A percentile compares a stretch with the other conserved stretches of the same genome.
Evolutionary conservation across 2,329 filamentous ascomycete genomes (phyloP).

Genomic region (Cytospora chrysosperma): DNA sequence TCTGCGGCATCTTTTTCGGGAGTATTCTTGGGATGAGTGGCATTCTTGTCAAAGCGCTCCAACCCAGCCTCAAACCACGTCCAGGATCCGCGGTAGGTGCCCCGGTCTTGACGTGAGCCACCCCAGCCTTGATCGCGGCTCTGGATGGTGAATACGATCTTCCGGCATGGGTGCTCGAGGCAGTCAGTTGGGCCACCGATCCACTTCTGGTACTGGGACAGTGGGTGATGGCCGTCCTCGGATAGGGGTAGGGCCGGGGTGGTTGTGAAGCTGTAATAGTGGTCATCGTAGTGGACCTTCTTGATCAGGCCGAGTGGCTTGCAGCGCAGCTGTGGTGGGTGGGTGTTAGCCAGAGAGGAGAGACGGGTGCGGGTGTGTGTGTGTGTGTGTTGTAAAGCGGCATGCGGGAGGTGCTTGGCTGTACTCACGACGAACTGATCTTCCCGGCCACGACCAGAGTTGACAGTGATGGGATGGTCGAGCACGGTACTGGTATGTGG

Average conservation of each 20-base stretch:
- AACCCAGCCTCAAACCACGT: conserved; percentile 65
- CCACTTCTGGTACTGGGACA: conserved; percentile 37
- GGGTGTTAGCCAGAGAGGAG: conserved; percentile 5
- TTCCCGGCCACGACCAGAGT: conserved; percentile 27
- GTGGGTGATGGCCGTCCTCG: conserved; percentile 31
- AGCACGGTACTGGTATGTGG: conserved; percentile 44
- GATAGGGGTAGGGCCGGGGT: conserved; percentile 23
- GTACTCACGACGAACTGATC: conserved; percentile 43
- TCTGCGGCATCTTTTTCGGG: conserved; percentile 1
- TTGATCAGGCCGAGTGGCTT: conserved; percentile 40
- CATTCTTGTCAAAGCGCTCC: conserved; percentile 49
- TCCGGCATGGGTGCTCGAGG: conserved; percentile 53
- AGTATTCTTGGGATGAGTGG: neutral
- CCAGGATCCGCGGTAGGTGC: conserved; percentile 49
- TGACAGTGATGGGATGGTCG: conserved; percentile 12
- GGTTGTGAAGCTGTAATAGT: conserved; percentile 25
- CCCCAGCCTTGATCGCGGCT: conserved; percentile 62
- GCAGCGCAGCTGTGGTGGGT: conserved; percentile 38
- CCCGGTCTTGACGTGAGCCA: conserved; percentile 32
- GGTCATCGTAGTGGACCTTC: conserved; percentile 29
- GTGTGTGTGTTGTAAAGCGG: neutral
- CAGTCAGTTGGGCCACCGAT: conserved; percentile 40
- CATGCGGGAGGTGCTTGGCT: neutral
- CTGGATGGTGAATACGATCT: conserved; percentile 58
- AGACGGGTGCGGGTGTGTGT: too few relatives aligned